Evolutionary conservation across 2,329 filamentous ascomycete species (phyloP).

Genomic region (Rutstroemia sp.): DNA sequence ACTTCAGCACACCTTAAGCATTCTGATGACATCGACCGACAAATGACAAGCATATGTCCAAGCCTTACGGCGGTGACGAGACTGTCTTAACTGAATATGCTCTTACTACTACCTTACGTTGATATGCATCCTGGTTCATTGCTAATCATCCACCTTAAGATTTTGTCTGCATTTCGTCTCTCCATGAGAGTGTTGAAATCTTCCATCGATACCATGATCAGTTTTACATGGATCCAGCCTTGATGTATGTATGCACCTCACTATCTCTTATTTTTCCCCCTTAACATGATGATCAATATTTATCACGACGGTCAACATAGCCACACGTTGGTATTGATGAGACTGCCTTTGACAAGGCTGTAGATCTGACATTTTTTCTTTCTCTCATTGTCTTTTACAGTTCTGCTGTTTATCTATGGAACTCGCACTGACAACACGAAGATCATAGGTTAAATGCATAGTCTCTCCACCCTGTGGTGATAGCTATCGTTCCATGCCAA

Average conservation of each 20-base stretch:
- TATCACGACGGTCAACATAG: constrained; percentile 87
- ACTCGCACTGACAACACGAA: neutral
- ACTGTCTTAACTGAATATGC: constrained; percentile 42
- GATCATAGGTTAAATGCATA: neutral
- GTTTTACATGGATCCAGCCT: constrained; percentile 1
- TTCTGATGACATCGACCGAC: constrained; percentile 77
- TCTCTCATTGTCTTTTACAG: neutral
- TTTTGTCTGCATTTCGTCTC: neutral
- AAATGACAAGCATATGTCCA: constrained; percentile 98
- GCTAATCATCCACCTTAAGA: constrained; percentile 12
- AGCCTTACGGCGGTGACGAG: constrained; percentile 56
- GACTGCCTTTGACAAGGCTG: constrained; percentile 69
- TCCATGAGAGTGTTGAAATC: neutral
- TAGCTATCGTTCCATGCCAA: too few species aligned
- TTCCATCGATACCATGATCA: neutral
- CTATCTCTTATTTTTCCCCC: constrained; percentile 12
- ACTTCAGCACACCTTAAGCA: constrained; percentile 23
- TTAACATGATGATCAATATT: constrained; percentile 62
- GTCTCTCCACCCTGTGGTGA: too few species aligned
- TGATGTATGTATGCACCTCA: constrained; percentile 13
- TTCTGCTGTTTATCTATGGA: neutral
- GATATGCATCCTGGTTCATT: neutral
- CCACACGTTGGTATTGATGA: constrained; percentile 66
- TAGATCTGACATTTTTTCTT: constrained; percentile 29
- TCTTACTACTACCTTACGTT: constrained; percentile 12